Evolutionary conservation across 441 rosid genomes (phyloP).

Genomic region (Arabidopsis lyrata): DNA sequence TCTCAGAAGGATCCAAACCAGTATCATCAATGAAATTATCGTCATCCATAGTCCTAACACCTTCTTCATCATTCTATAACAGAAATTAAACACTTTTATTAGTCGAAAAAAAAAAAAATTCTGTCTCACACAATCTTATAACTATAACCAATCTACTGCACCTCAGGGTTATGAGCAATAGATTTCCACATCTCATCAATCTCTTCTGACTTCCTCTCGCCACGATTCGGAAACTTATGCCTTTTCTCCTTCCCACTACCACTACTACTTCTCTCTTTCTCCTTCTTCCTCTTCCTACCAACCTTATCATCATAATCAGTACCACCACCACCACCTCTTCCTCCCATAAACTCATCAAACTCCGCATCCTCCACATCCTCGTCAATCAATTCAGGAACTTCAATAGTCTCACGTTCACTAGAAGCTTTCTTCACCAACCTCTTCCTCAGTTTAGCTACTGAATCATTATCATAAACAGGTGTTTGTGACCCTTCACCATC

Average conservation of each 20-base stretch:
- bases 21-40: constrained; percentile 93
- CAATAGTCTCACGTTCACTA: constrained; percentile 42
- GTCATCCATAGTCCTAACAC: constrained; percentile 86
- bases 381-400: constrained; percentile 62
- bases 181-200: constrained; percentile 94
- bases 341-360: constrained; percentile 48
- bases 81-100: not conserved
- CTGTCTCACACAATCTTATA: constrained; percentile 16
- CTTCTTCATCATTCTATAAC: constrained; percentile 87
- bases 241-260: constrained; percentile 61
- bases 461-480: constrained; percentile 73
- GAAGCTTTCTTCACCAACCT: constrained; percentile 82
- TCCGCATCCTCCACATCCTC: constrained; percentile 59
- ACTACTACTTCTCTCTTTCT: constrained; percentile 49
- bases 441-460: constrained; percentile 71
- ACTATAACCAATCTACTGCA: constrained; percentile 33
- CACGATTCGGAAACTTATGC: constrained; percentile 48
- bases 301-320: constrained; percentile 53
- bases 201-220: constrained; percentile 61
- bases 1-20: constrained; percentile 85
- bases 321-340: constrained; percentile 47
- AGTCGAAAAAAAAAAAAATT: not conserved
- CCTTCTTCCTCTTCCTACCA: constrained; percentile 66
- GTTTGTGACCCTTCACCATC: constrained; percentile 70
- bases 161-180: constrained; percentile 91